These are phyloP conservation scores for Yamadazyma paraphyllophila DNA, from an alignment of 805 yeast genomes.

Conservation along the genomic window DNA sequence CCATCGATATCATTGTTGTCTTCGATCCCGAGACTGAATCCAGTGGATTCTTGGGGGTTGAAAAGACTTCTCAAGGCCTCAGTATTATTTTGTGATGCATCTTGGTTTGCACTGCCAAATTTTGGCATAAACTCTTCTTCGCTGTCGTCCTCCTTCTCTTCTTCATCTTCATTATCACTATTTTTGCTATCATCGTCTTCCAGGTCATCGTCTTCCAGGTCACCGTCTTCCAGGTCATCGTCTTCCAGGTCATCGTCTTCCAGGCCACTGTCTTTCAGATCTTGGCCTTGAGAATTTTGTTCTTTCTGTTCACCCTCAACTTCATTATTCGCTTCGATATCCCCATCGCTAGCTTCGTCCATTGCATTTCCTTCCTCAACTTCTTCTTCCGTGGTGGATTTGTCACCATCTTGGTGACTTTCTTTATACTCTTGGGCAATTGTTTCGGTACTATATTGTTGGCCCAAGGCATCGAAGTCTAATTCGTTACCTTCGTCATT, in stretches of 20 bases:
- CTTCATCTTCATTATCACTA: not conserved
- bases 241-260: no score
- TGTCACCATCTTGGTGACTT: slow-evolving; percentile 5
- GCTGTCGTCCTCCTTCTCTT: slow-evolving; percentile 1
- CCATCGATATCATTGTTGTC: slow-evolving; percentile 45
- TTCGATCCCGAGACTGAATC: slow-evolving; percentile 41
- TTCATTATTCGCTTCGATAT: no score
- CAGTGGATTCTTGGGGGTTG: slow-evolving; percentile 33
- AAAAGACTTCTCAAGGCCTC: slow-evolving; percentile 63
- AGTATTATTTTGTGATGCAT: slow-evolving; percentile 31
- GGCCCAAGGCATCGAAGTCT: slow-evolving; percentile 28
- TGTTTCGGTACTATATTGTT: slow-evolving; percentile 18
- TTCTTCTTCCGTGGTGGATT: not conserved
- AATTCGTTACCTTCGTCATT: slow-evolving; percentile 42
- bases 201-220: no score
- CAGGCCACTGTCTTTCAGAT: no score
- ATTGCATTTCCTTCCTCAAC: slow-evolving; percentile 13
- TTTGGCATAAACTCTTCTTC: slow-evolving; percentile 55
- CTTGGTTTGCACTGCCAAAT: slow-evolving; percentile 32
- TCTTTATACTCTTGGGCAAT: slow-evolving; percentile 22
- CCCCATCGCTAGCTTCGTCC: no score
- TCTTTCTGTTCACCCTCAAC: no score
- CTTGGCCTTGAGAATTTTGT: no score
- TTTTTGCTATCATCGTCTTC: not conserved
- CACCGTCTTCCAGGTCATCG: no score